A percentile compares a stretch with the other conserved stretches of the same genome.
Conservation (phyloP, 2,329 filamentous ascomycete genomes). For the Cucurbitaria berberidis region DNA sequence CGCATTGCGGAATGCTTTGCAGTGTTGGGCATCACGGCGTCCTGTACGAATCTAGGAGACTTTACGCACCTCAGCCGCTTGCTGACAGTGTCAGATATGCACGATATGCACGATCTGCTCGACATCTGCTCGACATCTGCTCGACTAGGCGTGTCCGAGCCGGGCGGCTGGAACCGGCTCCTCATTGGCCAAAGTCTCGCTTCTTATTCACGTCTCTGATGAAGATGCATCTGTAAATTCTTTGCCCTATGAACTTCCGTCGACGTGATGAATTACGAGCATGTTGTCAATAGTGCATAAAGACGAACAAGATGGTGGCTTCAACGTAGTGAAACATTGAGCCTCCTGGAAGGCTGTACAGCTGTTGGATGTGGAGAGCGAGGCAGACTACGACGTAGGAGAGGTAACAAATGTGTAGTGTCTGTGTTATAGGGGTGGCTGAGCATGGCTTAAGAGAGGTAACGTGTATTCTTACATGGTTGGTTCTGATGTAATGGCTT, state of each 20-base stretch:
- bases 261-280: too few relatives aligned
- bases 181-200: not conserved
- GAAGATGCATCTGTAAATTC: too few relatives aligned
- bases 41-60: not conserved
- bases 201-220: not conserved
- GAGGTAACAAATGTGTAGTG: too few relatives aligned
- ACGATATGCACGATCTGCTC: not conserved
- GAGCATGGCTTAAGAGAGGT: not conserved
- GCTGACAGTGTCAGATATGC: not conserved
- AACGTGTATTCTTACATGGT: not conserved
- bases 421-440: too few relatives aligned
- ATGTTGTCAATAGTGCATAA: not conserved
- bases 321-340: slow-evolving; percentile 7
- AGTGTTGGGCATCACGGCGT: not conserved
- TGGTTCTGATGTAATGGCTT: not conserved
- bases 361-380: not conserved
- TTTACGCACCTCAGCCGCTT: not conserved
- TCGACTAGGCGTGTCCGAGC: not conserved
- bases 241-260: too few relatives aligned
- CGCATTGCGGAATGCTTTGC: not conserved
- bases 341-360: slow-evolving; percentile 3
- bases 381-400: slow-evolving; percentile 3
- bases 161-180: slow-evolving; percentile 4
- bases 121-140: too few relatives aligned
- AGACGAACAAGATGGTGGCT: not conserved